These are phyloP conservation scores for Vitis hybrid DNA, from an alignment of 177 flowering plant species.

Conservation along the genomic window DNA sequence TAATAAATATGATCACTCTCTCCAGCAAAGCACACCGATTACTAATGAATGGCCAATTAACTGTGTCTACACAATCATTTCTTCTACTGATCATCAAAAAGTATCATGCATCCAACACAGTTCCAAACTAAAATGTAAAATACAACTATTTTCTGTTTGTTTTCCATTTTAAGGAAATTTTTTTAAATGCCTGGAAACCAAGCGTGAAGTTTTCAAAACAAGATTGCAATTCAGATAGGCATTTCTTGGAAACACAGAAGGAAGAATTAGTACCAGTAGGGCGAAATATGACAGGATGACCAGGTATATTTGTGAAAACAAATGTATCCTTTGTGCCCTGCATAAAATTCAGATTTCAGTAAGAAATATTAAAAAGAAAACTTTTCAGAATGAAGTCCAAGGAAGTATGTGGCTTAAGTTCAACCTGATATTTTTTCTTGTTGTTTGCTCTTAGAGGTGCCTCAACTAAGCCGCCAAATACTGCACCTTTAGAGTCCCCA, in stretches of 20 bases:
- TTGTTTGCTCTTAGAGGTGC: constrained; percentile 75
- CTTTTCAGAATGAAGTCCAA: background rate
- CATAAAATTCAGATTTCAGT: constrained; percentile 13
- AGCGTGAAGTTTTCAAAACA: background rate
- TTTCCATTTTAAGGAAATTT: background rate
- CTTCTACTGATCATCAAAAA: background rate
- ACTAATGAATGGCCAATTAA: background rate
- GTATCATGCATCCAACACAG: background rate
- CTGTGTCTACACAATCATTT: background rate
- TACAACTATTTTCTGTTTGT: background rate
- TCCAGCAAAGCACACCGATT: background rate
- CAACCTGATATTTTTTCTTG: constrained; percentile 84
- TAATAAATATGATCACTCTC: background rate
- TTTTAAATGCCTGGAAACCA: background rate
- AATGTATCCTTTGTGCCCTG: constrained; percentile 86
- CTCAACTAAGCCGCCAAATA: constrained; percentile 96
- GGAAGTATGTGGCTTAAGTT: background rate
- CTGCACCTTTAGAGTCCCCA: constrained; percentile 84
- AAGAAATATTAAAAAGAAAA: constrained; percentile 3
- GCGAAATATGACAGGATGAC: constrained; percentile 60
- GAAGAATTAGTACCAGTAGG: constrained; percentile 70
- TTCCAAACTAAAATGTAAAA: background rate
- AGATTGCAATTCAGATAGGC: background rate
- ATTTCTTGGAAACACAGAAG: background rate
- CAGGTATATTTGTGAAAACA: constrained; percentile 72